Percentiles rank a stretch among this genome's conserved stretches.
Evolutionary conservation across 768 basidiomycete species (phyloP).

Genomic region (Fibroporia radiculosa): DNA sequence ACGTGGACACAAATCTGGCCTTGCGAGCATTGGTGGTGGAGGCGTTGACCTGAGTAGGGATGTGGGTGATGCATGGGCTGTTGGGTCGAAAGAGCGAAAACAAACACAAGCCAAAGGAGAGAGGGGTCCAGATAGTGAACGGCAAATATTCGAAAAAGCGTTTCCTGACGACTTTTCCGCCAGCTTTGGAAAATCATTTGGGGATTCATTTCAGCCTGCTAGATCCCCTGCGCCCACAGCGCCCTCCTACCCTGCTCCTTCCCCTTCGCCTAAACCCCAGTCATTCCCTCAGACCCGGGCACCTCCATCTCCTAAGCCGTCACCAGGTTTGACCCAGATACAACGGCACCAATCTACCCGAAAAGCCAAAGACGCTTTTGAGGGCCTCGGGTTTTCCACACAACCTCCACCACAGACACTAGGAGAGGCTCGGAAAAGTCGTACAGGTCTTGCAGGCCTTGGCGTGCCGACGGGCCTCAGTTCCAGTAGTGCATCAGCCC

Average conservation of each 20-base stretch:
- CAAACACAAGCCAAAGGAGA: neutral
- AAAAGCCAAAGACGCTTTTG: slow-evolving; percentile 64
- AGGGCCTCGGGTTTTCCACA: slow-evolving; percentile 55
- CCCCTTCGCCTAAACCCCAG: slow-evolving; percentile 15
- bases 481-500: slow-evolving; percentile 3
- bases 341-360: slow-evolving; percentile 19
- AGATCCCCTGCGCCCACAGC: slow-evolving; percentile 6
- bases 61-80: slow-evolving; percentile 25
- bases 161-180: slow-evolving; percentile 21
- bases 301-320: slow-evolving; percentile 15
- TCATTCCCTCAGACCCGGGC: slow-evolving; percentile 7
- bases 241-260: slow-evolving; percentile 3
- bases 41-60: slow-evolving; percentile 7
- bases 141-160: slow-evolving; percentile 6
- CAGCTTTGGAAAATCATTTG: slow-evolving; percentile 36
- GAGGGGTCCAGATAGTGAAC: slow-evolving; percentile 3
- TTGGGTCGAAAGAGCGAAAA: slow-evolving; percentile 12
- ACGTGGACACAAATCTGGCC: slow-evolving; percentile 21
- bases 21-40: slow-evolving; percentile 12
- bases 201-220: slow-evolving; percentile 45
- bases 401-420: slow-evolving; percentile 55
- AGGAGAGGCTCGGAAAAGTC: slow-evolving; percentile 64
- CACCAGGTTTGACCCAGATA: slow-evolving; percentile 16
- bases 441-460: slow-evolving; percentile 58
- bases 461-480: slow-evolving; percentile 4